A percentile compares a stretch with the other conserved stretches of the same genome.
Evolutionary conservation across 805 yeast genomes (phyloP).

Genomic region (Starmerella stigmatis): DNA sequence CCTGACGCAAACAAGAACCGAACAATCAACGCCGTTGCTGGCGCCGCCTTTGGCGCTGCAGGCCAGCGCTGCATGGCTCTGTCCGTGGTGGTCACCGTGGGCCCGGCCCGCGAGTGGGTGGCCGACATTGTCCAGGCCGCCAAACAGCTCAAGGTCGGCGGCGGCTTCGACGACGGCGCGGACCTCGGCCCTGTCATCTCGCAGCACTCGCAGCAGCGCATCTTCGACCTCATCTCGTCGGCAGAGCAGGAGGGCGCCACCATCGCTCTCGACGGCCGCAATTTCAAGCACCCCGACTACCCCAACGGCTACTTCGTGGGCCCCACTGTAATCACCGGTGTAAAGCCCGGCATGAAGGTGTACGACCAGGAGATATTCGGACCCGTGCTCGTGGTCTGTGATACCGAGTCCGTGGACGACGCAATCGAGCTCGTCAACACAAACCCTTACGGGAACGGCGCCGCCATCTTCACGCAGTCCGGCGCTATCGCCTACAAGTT

Average conservation of each 20-base stretch:
- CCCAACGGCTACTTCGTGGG: constrained; percentile 61
- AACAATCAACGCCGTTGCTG: constrained; percentile 53
- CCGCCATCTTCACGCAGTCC: constrained; percentile 55
- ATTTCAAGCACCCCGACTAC: constrained; percentile 38
- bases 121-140: constrained; percentile 51
- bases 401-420: constrained; percentile 55
- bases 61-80: constrained; percentile 80
- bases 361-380: constrained; percentile 69
- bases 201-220: constrained; percentile 45
- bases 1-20: constrained; percentile 62
- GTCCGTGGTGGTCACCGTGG: constrained; percentile 62
- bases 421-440: constrained; percentile 54
- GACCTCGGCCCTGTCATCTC: constrained; percentile 68
- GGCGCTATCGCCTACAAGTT: constrained; percentile 64
- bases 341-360: constrained; percentile 58
- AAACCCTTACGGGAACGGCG: constrained; percentile 62
- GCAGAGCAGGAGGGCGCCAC: constrained; percentile 54
- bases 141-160: constrained; percentile 45
- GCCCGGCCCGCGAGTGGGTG: constrained; percentile 54
- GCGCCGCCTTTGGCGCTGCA: constrained; percentile 77
- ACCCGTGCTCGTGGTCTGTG: constrained; percentile 57
- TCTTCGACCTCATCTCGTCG: constrained; percentile 47
- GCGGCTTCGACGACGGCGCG: constrained; percentile 53
- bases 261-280: constrained; percentile 54
- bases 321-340: constrained; percentile 54